These are phyloP conservation scores for Stagonosporopsis chrysanthemi DNA, from an alignment of 2,329 filamentous ascomycete species.

Conservation along the genomic window DNA sequence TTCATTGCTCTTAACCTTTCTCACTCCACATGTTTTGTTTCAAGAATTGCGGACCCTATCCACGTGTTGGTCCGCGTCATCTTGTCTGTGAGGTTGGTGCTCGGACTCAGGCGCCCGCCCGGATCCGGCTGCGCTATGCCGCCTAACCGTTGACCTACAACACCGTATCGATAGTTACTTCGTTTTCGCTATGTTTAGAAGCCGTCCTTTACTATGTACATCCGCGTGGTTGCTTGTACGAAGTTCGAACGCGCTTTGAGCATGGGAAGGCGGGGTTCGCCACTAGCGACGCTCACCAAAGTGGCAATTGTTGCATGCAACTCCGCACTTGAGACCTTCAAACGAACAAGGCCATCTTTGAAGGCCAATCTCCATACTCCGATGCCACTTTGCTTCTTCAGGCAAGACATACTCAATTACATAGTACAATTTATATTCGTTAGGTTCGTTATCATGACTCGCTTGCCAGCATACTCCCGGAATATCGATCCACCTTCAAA, in stretches of 20 bases:
- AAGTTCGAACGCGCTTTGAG: not conserved
- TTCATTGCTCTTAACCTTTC: slow-evolving; percentile 12
- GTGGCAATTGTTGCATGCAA: slow-evolving; percentile 10
- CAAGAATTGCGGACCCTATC: slow-evolving; percentile 22
- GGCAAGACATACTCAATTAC: not conserved
- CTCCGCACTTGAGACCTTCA: slow-evolving; percentile 2
- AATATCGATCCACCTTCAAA: slow-evolving; percentile 5
- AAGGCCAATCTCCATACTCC: not conserved
- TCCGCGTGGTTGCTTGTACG: not conserved
- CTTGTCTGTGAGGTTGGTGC: slow-evolving; percentile 15
- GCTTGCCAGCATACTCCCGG: slow-evolving; percentile 10
- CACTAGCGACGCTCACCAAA: slow-evolving; percentile 1
- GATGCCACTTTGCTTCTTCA: not conserved
- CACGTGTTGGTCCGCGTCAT: slow-evolving; percentile 20
- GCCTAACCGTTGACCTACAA: slow-evolving; percentile 8
- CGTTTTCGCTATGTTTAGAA: slow-evolving; percentile 13
- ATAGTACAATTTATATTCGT: not conserved
- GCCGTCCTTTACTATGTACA: not conserved
- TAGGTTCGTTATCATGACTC: slow-evolving; percentile 9
- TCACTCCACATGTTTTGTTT: slow-evolving; percentile 16
- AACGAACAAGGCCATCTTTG: not conserved
- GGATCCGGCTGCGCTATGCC: slow-evolving; percentile 16
- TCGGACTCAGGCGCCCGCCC: slow-evolving; percentile 9
- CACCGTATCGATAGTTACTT: not conserved
- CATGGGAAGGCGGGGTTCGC: not conserved